Evolutionary conservation across 345 rosid species (phyloP), one percentile per base, ranked within the genome.

Genomic region (Lumnitzera racemosa): DNA sequence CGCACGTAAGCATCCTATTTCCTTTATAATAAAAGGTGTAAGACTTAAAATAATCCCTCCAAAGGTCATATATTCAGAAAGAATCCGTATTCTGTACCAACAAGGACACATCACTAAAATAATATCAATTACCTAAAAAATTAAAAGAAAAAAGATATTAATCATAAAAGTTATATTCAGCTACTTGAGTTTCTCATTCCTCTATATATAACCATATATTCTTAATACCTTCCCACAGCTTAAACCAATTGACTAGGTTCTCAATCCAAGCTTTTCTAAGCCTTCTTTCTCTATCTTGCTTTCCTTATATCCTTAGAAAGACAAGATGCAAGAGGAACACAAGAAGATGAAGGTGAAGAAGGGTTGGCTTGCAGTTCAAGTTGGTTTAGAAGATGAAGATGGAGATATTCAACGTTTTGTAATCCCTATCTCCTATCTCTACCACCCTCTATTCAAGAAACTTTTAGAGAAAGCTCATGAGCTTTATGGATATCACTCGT

Each of bases 341-440:
- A 77, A 67, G 75, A 76, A 66, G 67, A 64, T 63, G 69, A 80
- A 76, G 69, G 72, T 74, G 68, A 80, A 80, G 84, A 80, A 80
- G 61, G 84, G 84, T 11, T 80, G 78, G 74, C 59, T 80, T 7
- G 81, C 75, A 0, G 79, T 80, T 25, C 70, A 74, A 55, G 84
- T 80, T 2, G 84, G 84, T 3, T 25, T 69, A 23, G 81, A 70
- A 49, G 81, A 74, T 29, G 81, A 77, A 15, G 80, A 68, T 1
- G 67, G 55, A 12, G 57, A 58, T 0, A 57, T 58, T 29, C 68
- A 59, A 24, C 61, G 74, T 20, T 71, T 80, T 47, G 71, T 73
- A 27, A 80, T 80, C 62, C 84, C 79, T 0, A 76, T 80, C 31
- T 68, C 84, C 0, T 74, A 71, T 29, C 81, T 80, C 14, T 73